These are phyloP conservation scores for Trichocladium antarcticum DNA, from an alignment of 495 filamentous ascomycete genomes.

Conservation along the genomic window DNA sequence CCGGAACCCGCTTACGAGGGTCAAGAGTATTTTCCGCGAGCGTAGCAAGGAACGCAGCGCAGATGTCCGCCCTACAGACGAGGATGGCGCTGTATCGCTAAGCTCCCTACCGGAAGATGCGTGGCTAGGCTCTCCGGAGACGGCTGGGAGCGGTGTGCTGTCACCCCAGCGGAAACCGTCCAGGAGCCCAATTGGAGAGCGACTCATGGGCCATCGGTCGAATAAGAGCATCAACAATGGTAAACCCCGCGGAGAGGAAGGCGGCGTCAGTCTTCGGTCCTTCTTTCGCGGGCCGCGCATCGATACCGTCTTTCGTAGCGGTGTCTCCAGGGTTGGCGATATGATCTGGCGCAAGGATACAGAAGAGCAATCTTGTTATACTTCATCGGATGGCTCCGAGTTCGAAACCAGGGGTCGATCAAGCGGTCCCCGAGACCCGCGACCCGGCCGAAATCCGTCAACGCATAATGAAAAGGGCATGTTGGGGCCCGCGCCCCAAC, in stretches of 20 bases:
- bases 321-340: slow-evolving; percentile 41
- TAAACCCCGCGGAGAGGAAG: slow-evolving; percentile 32
- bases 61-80: slow-evolving; percentile 17
- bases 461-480: slow-evolving; percentile 25
- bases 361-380: slow-evolving; percentile 21
- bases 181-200: slow-evolving; percentile 29
- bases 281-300: slow-evolving; percentile 38
- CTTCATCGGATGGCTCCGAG: slow-evolving; percentile 35
- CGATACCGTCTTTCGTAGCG: slow-evolving; percentile 37
- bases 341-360: slow-evolving; percentile 38
- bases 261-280: slow-evolving; percentile 28
- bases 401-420: slow-evolving; percentile 27
- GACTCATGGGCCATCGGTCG: slow-evolving; percentile 24
- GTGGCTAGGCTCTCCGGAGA: slow-evolving; percentile 14
- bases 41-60: slow-evolving; percentile 31
- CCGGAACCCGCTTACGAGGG: slow-evolving; percentile 35
- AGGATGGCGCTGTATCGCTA: slow-evolving; percentile 16
- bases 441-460: slow-evolving; percentile 13
- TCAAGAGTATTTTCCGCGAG: slow-evolving; percentile 40
- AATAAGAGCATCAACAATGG: slow-evolving; percentile 31
- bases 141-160: slow-evolving; percentile 18
- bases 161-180: slow-evolving; percentile 26
- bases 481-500: slow-evolving; percentile 33
- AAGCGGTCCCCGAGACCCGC: slow-evolving; percentile 20
- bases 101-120: slow-evolving; percentile 12